Conservation (phyloP, 2,329 filamentous ascomycete species). For the Furcasterigmium sp. region DNA sequence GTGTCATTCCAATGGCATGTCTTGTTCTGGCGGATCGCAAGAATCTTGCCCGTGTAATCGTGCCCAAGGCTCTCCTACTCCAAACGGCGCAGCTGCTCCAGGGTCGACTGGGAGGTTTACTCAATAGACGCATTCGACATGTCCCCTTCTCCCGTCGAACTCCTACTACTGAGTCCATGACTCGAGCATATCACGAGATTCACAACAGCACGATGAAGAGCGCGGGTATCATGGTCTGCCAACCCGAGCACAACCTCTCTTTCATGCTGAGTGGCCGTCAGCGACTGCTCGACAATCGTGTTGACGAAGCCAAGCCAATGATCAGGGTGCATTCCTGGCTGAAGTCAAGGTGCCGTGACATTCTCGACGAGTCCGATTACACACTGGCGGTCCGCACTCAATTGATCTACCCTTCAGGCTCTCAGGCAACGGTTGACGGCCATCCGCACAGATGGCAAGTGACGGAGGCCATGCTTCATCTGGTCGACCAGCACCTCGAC, state of each 20-base stretch:
- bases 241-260: constrained; percentile 61
- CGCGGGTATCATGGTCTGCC: constrained; percentile 50
- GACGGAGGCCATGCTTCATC: constrained; percentile 30
- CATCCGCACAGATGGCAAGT: constrained; percentile 47
- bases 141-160: constrained; percentile 54
- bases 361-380: constrained; percentile 60
- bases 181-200: constrained; percentile 30
- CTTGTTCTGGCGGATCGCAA: constrained; percentile 36
- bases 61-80: constrained; percentile 49
- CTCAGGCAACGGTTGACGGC: constrained; percentile 42
- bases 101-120: constrained; percentile 46
- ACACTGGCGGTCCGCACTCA: constrained; percentile 49
- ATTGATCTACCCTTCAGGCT: constrained; percentile 51
- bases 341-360: constrained; percentile 44
- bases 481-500: constrained; percentile 31
- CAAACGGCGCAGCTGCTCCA: constrained; percentile 55
- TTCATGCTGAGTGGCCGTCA: constrained; percentile 59
- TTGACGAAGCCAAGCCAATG: constrained; percentile 38
- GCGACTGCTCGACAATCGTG: constrained; percentile 40
- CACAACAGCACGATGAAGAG: constrained; percentile 31
- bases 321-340: constrained; percentile 46
- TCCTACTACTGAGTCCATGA: constrained; percentile 19
- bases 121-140: constrained; percentile 48
- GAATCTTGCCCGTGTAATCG: constrained; percentile 46
- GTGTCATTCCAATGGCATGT: constrained; percentile 48